Evolutionary conservation across 768 basidiomycete genomes (phyloP), one percentile per base, ranked within the genome.

Genomic region (Pleurotus platypus): DNA sequence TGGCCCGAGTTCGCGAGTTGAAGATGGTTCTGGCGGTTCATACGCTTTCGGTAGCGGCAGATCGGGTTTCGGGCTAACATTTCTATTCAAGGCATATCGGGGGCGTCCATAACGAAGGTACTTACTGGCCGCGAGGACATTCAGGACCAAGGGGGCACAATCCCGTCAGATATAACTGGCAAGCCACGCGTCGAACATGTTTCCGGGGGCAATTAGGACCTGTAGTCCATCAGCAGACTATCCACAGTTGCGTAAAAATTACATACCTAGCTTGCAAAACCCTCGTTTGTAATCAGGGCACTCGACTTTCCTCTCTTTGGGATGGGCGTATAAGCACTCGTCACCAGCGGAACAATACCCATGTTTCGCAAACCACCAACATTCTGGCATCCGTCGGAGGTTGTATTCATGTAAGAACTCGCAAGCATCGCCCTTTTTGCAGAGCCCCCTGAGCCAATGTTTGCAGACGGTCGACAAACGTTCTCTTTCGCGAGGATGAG

Each of bases 371-470:
- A 87, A 98, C 94, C 94, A 98, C 89, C 94, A 97, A 66, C 97
- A 98, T 69, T 98, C 93, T 5, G 97, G 97, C 95, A 98, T 98
- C 59, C 92, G 88, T 58, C 97, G 77, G 50, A 99, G 81, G 69
- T 98, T 97, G 77, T 98, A 99, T 75, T 98, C 97, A 73, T 99
- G 97, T 68, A 98, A 80, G 72, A 98, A 99, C 75, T 98, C 97
- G 75, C 97, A 99, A 22, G 90, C 88, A 67, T 95, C 91, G 54
- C 94, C 96, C 71, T 98, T 98, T 76, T 98, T 98, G 74, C 97
- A 98, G 15, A 99, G 79, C 12, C 97, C 97, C 57, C 97, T 85
- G 43, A 99, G 83, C 90, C 96, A 98, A 74, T 98, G 97, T 73
- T 98, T 98, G 76, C 97, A 99, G 15, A 99, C 95, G 2, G 96